Percentiles rank a stretch among this genome's conserved stretches.
Conservation (phyloP, 1,139 yeast species). For the Eremothecium gossypii region DNA sequence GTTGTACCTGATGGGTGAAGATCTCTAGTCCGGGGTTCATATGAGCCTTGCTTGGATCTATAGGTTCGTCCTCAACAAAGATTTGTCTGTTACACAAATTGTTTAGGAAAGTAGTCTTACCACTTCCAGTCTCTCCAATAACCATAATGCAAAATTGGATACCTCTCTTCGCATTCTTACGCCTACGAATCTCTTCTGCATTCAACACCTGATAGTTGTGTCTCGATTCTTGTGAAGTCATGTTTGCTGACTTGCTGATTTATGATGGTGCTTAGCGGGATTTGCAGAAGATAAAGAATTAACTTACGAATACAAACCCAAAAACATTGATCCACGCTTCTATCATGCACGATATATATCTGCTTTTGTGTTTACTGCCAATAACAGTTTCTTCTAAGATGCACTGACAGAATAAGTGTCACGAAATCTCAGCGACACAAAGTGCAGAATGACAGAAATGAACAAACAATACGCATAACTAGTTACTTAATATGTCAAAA, state of each 20-base stretch:
- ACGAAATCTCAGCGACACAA: background rate
- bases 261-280: background rate
- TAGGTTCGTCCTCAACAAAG: conserved; percentile 24
- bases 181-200: conserved; percentile 42
- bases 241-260: conserved; percentile 1
- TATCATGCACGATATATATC: background rate
- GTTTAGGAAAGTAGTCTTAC: conserved; percentile 55
- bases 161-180: conserved; percentile 49
- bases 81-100: conserved; percentile 40
- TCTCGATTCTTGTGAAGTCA: conserved; percentile 2
- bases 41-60: conserved; percentile 20
- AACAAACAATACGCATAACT: conserved; percentile 1
- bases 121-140: conserved; percentile 53
- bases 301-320: background rate
- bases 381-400: no score
- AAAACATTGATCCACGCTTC: no score
- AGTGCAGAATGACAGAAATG: background rate
- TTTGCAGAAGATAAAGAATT: background rate
- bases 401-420: background rate
- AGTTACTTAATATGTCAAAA: background rate
- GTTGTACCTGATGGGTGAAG: conserved; percentile 21
- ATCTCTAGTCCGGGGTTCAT: conserved; percentile 24
- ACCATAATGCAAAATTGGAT: conserved; percentile 49
- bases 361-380: background rate
- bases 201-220: conserved; percentile 8